phyloP scores from a whole-genome alignment of 371 early-diverging fungal genomes.

The Lichtheimia hyalospora region DNA sequence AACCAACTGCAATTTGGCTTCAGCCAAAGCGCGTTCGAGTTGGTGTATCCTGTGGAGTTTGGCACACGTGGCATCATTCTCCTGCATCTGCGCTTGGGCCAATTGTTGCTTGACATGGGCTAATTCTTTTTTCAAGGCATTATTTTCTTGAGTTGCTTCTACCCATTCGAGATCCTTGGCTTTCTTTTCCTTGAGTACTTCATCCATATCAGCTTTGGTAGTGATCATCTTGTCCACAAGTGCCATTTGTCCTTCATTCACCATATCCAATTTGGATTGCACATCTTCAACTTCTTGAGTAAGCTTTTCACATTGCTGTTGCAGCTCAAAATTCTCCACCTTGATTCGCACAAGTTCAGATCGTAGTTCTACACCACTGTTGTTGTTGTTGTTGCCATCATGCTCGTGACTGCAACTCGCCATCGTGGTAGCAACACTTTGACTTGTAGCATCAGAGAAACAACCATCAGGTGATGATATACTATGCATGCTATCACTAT shows the following conservation, averaged over 20 bases:
- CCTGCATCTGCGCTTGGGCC: neutral
- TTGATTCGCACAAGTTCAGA: slow-evolving; percentile 30
- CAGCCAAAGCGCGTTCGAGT: slow-evolving; percentile 11
- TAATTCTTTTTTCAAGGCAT: slow-evolving; percentile 9
- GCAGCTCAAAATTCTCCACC: slow-evolving; percentile 32
- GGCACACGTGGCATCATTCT: slow-evolving; percentile 2
- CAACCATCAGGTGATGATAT: neutral
- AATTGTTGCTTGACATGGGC: neutral
- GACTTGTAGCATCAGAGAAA: slow-evolving; percentile 15
- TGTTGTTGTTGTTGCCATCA: neutral
- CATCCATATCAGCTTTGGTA: slow-evolving; percentile 36
- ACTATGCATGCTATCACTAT: slow-evolving; percentile 2
- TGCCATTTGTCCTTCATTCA: slow-evolving; percentile 46
- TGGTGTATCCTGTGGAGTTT: slow-evolving; percentile 10
- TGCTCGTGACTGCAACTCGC: slow-evolving; percentile 3
- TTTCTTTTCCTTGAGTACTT: slow-evolving; percentile 22
- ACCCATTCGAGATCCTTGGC: slow-evolving; percentile 20
- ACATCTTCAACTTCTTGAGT: slow-evolving; percentile 27
- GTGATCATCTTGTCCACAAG: slow-evolving; percentile 32
- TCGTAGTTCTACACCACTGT: slow-evolving; percentile 9
- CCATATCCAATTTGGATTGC: slow-evolving; percentile 35
- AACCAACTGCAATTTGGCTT: slow-evolving; percentile 9
- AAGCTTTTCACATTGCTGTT: slow-evolving; percentile 35
- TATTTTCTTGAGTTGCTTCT: slow-evolving; percentile 14
- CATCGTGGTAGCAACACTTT: slow-evolving; percentile 4